Conservation (phyloP, 1,284 basidiomycete genomes). For the Cryptococcus amylolentus region DNA sequence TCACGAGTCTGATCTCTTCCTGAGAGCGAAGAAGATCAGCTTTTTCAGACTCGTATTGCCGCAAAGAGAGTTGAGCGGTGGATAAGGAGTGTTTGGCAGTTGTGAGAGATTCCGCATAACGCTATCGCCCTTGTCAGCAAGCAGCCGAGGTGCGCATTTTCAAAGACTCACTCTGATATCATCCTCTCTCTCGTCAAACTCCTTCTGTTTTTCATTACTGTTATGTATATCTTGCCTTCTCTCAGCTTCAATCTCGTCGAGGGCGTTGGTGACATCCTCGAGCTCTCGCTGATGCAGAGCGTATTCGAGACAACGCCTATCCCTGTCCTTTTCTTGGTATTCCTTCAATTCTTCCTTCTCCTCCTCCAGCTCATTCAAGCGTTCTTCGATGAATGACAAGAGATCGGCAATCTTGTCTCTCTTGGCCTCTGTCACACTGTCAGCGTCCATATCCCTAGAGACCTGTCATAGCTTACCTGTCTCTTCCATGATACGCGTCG, state of each 20-base stretch:
- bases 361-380: constrained; percentile 85
- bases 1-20: constrained; percentile 77
- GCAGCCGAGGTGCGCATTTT: neutral
- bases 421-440: constrained; percentile 62
- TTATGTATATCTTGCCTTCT: constrained; percentile 75
- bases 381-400: constrained; percentile 83
- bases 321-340: constrained; percentile 92
- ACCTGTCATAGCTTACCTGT: constrained; percentile 54
- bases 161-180: constrained; percentile 64
- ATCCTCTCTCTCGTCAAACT: constrained; percentile 78
- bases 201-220: constrained; percentile 72
- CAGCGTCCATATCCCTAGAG: neutral
- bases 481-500: constrained; percentile 91
- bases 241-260: constrained; percentile 74
- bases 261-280: constrained; percentile 75
- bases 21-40: constrained; percentile 68
- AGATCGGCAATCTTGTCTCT: constrained; percentile 86
- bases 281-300: constrained; percentile 87
- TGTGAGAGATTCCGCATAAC: constrained; percentile 69
- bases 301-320: constrained; percentile 92
- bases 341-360: constrained; percentile 97
- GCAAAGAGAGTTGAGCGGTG: constrained; percentile 54
- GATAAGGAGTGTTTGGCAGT: constrained; percentile 68
- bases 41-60: constrained; percentile 45
- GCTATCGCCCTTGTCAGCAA: constrained; percentile 49